Percentiles rank a stretch among this genome's conserved stretches.
Evolutionary conservation across 805 yeast species (phyloP).

Genomic region (Pichia pseudocactophila): DNA sequence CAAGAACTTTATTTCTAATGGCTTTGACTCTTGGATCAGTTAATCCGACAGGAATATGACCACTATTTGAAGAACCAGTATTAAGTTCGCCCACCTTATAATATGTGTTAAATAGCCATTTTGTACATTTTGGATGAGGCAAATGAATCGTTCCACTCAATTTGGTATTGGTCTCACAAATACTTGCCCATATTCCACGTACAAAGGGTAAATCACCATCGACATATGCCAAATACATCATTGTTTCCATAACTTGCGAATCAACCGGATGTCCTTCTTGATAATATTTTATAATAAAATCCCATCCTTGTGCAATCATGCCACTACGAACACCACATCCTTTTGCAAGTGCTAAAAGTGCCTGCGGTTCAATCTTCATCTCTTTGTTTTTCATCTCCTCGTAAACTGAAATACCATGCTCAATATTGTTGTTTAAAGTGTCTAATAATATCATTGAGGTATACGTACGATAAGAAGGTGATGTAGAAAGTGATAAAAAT

Average conservation of each 20-base stretch:
- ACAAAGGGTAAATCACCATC: conserved; percentile 72
- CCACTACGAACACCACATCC: conserved; percentile 53
- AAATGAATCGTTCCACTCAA: conserved; percentile 12
- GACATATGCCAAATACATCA: conserved; percentile 67
- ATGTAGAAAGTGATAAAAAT: conserved; percentile 54
- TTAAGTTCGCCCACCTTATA: conserved; percentile 9
- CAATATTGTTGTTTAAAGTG: conserved; percentile 52
- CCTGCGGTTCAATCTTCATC: conserved; percentile 31
- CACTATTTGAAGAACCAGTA: conserved; percentile 1
- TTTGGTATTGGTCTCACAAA: conserved; percentile 20
- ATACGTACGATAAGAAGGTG: conserved; percentile 63
- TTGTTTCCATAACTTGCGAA: conserved; percentile 46
- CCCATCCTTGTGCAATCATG: conserved; percentile 62
- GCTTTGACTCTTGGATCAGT: conserved; percentile 33
- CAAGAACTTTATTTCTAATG: conserved; percentile 32
- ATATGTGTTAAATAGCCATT: conserved; percentile 38
- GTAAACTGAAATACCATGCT: conserved; percentile 67
- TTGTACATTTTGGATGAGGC: conserved; percentile 20
- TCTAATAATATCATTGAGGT: conserved; percentile 63
- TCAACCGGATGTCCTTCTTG: conserved; percentile 28
- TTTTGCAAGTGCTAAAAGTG: conserved; percentile 50
- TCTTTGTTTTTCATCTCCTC: conserved; percentile 47
- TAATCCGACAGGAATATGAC: conserved; percentile 24
- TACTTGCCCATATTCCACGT: conserved; percentile 49
- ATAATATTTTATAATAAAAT: conserved; percentile 57